Evolutionary conservation across 441 rosid genomes (phyloP).

Genomic region (Geranium incanum): DNA sequence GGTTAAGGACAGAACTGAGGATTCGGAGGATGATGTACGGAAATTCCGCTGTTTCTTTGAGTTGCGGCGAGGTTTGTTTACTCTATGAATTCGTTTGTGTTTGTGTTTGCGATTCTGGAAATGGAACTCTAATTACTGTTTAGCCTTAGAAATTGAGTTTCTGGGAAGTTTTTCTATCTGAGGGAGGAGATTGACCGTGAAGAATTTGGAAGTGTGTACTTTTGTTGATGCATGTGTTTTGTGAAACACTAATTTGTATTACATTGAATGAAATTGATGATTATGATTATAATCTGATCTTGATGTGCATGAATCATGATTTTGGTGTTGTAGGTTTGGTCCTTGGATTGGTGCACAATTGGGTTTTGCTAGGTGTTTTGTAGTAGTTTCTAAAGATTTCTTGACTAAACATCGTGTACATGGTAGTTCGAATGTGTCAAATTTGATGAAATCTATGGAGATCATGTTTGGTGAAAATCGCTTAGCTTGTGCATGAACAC

Average conservation of each 20-base stretch:
- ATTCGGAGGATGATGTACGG: slow-evolving; percentile 79
- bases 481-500: background rate
- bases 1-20: slow-evolving; percentile 80
- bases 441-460: background rate
- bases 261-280: background rate
- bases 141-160: background rate
- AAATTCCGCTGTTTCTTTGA: slow-evolving; percentile 49
- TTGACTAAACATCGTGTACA: background rate
- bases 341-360: background rate
- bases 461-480: background rate
- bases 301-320: background rate
- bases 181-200: too few relatives aligned
- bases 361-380: background rate
- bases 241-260: too few relatives aligned
- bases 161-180: background rate
- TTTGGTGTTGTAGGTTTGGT: background rate
- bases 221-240: too few relatives aligned
- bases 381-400: slow-evolving; percentile 1
- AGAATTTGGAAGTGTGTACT: too few relatives aligned
- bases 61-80: slow-evolving; percentile 58
- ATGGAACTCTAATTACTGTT: background rate
- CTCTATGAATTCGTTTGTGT: background rate
- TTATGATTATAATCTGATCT: background rate
- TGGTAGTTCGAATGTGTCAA: background rate
- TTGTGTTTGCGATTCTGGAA: background rate